Conservation (phyloP, 2,329 filamentous ascomycete genomes). For the Monilinia fructigena region DNA sequence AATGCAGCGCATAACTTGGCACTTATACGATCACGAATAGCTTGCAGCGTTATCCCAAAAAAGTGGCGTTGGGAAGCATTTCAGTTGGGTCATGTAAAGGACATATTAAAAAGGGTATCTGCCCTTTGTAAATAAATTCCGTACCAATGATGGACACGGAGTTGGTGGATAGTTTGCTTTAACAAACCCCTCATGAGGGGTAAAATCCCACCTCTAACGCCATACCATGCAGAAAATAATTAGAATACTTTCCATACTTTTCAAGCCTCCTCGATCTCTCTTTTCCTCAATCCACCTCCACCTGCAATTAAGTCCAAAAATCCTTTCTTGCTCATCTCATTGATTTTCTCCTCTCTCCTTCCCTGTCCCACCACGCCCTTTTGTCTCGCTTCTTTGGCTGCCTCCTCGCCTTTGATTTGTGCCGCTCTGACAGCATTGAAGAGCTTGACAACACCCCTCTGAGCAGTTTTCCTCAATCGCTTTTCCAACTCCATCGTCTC, state of each 20-base stretch:
- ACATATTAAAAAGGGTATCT: constrained; percentile 31
- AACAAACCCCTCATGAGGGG: constrained; percentile 24
- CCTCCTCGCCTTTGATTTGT: constrained; percentile 82
- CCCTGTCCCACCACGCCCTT: constrained; percentile 76
- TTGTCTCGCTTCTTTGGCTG: constrained; percentile 66
- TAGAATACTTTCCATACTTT: constrained; percentile 15
- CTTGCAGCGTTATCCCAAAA: background rate
- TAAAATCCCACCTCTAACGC: constrained; percentile 33
- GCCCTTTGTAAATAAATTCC: constrained; percentile 32
- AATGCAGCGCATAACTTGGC: background rate
- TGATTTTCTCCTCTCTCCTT: constrained; percentile 81
- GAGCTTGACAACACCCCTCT: constrained; percentile 90
- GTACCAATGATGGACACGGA: constrained; percentile 23
- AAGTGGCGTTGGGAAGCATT: constrained; percentile 12
- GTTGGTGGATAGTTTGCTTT: constrained; percentile 26
- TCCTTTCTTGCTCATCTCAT: constrained; percentile 95
- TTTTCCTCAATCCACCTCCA: constrained; percentile 59
- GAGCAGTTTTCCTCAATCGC: constrained; percentile 79
- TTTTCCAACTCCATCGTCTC: constrained; percentile 70
- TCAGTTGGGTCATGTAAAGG: constrained; percentile 4
- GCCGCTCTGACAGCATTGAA: constrained; percentile 95
- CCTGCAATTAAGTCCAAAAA: constrained; percentile 86
- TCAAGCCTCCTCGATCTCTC: constrained; percentile 47
- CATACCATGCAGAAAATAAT: constrained; percentile 23
- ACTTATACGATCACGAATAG: constrained; percentile 3